Evolutionary conservation across 1,284 basidiomycete species (phyloP), one percentile per base, ranked within the genome.

Genomic region (Phellopilus nigrolimitatus): DNA sequence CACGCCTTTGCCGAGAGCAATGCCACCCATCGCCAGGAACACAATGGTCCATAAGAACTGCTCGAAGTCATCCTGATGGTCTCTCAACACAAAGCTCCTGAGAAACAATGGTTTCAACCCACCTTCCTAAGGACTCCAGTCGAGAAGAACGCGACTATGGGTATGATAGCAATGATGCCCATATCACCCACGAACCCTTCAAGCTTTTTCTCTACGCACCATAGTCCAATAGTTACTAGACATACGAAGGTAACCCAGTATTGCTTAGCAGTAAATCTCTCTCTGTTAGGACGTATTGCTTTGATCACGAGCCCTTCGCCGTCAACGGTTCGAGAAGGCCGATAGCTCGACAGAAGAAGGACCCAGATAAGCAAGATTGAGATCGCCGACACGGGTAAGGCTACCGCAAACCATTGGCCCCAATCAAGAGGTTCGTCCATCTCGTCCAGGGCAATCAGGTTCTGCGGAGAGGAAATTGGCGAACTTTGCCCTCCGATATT

Each of bases 401-500:
- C 86, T 47, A 99, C 92, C 10, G 84, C 83, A 64, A 99, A 99
- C 95, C 97, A 99, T 52, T 83, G 78, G 1, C 80, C 79, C 95
- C 95, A 99, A 59, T 88, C 88, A 1, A 98, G 71, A 3, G 80
- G 80, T 3, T 88, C 85, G 45, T 91, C 82, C 95, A 99, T 98
- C 27, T 78, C 82, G 42, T 80, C 73, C 9, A 98, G 73, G 2
- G 95, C 95, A 60, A 99, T 98, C 24, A 98, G 78, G 67, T 99
- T 99, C 68, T 99, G 97, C 0, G 97, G 95, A 0, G 94, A 97
- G 0, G 95, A 97, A 31, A 89, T 89, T 3, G 93, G 94, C 1
- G 93, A 97, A 49, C 86, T 90, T 69, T 95, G 93, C 0, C 94
- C 94, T n/a, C 97, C 97, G 55, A 99, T 95, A 68, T 99, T 99